A percentile compares a stretch with the other conserved stretches of the same genome.
These are phyloP conservation scores for Macrocybe sp. DNA, from an alignment of 1,284 basidiomycete genomes.

Conservation along the genomic window DNA sequence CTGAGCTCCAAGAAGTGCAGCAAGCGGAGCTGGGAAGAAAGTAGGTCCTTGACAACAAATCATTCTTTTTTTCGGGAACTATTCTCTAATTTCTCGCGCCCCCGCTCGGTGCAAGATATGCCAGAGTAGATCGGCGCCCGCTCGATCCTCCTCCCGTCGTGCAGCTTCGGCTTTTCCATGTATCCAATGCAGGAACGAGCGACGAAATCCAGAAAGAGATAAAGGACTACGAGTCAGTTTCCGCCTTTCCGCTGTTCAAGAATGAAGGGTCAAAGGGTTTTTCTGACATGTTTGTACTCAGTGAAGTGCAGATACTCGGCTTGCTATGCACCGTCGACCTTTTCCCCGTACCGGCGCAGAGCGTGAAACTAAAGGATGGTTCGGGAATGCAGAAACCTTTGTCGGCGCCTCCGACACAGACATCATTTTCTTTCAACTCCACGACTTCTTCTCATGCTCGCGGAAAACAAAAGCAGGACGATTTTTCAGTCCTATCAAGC, in stretches of 20 bases:
- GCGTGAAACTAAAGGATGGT: conserved; percentile 5
- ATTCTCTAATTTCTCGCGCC: neutral
- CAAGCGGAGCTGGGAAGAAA: conserved; percentile 63
- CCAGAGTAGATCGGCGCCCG: conserved; percentile 54
- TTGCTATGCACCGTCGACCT: conserved; percentile 60
- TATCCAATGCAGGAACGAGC: conserved; percentile 35
- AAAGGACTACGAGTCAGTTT: conserved; percentile 39
- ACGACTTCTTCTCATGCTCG: conserved; percentile 5
- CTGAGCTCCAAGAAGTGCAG: conserved; percentile 55
- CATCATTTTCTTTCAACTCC: conserved; percentile 7
- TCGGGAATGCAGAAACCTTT: conserved; percentile 5
- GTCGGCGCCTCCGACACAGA: conserved; percentile 8
- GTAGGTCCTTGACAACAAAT: conserved; percentile 26
- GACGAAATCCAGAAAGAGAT: conserved; percentile 39
- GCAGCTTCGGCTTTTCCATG: conserved; percentile 43
- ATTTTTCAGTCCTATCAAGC: conserved; percentile 1
- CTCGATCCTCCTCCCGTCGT: conserved; percentile 64
- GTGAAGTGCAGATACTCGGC: conserved; percentile 44
- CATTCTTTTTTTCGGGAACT: neutral
- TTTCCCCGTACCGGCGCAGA: conserved; percentile 35
- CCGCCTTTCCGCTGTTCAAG: neutral
- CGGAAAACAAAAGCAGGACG: conserved; percentile 1
- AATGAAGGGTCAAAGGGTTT: neutral
- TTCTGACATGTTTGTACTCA: conserved; percentile 15
- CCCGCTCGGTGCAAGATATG: conserved; percentile 37